phyloP scores from a whole-genome alignment of 345 rosid genomes.

The Nasturtium officinale region DNA sequence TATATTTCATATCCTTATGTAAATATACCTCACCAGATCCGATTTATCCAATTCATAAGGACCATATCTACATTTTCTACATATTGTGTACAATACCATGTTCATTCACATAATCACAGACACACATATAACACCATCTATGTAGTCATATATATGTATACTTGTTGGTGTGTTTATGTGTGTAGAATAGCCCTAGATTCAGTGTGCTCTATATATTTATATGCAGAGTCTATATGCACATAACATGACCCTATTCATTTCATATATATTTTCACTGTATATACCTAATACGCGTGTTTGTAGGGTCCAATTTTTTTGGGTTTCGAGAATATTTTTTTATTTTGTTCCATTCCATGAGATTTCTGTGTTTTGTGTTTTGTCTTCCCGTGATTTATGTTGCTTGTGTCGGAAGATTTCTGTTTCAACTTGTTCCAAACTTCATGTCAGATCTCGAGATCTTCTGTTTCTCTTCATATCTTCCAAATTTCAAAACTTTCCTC shows the following conservation, averaged over 20 bases:
- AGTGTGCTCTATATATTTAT: slow-evolving; percentile 18
- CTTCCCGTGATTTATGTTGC: slow-evolving; percentile 38
- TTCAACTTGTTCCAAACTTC: slow-evolving; percentile 30
- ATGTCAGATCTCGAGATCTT: slow-evolving; percentile 37
- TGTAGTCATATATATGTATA: neutral
- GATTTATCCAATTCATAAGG: neutral
- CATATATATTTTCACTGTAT: slow-evolving; percentile 17
- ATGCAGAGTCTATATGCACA: slow-evolving; percentile 37
- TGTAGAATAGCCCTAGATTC: slow-evolving; percentile 37
- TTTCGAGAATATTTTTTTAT: slow-evolving; percentile 26
- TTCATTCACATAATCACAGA: neutral
- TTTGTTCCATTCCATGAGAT: slow-evolving; percentile 34
- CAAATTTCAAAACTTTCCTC: neutral
- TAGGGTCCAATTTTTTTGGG: slow-evolving; percentile 41
- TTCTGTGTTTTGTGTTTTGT: slow-evolving; percentile 35
- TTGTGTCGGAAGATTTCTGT: slow-evolving; percentile 43
- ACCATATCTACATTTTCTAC: slow-evolving; percentile 23
- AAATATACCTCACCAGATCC: slow-evolving; percentile 17
- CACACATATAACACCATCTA: neutral
- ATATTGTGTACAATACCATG: neutral
- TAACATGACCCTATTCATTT: slow-evolving; percentile 31
- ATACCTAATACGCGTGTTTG: slow-evolving; percentile 43
- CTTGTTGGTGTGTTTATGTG: neutral
- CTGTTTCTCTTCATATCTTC: slow-evolving; percentile 12
- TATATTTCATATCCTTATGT: slow-evolving; percentile 3